Percentiles rank a stretch among this genome's conserved stretches.
Conservation (phyloP, 306 rosid genomes). For the Cyclanthera cordifolia region DNA sequence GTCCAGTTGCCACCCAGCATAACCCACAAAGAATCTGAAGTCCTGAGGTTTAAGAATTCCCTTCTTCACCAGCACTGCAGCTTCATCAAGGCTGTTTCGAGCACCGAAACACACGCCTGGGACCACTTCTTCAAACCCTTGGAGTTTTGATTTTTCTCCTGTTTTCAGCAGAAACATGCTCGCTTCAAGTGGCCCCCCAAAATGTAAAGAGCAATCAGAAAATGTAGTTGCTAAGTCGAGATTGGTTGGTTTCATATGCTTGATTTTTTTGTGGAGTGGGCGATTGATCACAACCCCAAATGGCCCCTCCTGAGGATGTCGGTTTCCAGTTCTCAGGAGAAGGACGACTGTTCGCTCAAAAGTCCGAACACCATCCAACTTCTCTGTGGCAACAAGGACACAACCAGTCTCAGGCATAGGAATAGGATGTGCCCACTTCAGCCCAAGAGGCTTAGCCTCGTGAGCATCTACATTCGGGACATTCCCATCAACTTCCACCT, state of each 20-base stretch:
- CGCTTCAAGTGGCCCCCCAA: conserved; percentile 95
- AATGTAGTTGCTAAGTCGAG: conserved; percentile 75
- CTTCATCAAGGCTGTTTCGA: conserved; percentile 76
- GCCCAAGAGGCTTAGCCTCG: conserved; percentile 40
- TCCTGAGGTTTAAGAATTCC: conserved; percentile 74
- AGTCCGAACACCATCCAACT: conserved; percentile 79
- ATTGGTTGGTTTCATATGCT: conserved; percentile 76
- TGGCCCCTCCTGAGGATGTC: conserved; percentile 89
- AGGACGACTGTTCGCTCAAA: conserved; percentile 88
- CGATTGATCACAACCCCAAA: conserved; percentile 85
- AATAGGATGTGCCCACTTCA: conserved; percentile 97
- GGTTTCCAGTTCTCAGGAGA: conserved; percentile 83
- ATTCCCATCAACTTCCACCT: conserved; percentile 36
- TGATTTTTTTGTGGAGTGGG: conserved; percentile 77
- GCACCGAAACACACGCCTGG: conserved; percentile 88
- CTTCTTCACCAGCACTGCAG: conserved; percentile 73
- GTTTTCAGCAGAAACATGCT: conserved; percentile 78
- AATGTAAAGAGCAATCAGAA: conserved; percentile 76
- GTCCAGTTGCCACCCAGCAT: conserved; percentile 98
- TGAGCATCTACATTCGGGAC: conserved; percentile 30
- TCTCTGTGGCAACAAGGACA: conserved; percentile 89
- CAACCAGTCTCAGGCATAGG: conserved; percentile 89
- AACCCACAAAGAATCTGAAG: conserved; percentile 85
- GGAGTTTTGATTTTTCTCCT: conserved; percentile 45
- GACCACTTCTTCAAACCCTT: conserved; percentile 79